These are phyloP conservation scores for Cornus controversa DNA, from an alignment of 148 eudicot genomes.

Conservation along the genomic window DNA sequence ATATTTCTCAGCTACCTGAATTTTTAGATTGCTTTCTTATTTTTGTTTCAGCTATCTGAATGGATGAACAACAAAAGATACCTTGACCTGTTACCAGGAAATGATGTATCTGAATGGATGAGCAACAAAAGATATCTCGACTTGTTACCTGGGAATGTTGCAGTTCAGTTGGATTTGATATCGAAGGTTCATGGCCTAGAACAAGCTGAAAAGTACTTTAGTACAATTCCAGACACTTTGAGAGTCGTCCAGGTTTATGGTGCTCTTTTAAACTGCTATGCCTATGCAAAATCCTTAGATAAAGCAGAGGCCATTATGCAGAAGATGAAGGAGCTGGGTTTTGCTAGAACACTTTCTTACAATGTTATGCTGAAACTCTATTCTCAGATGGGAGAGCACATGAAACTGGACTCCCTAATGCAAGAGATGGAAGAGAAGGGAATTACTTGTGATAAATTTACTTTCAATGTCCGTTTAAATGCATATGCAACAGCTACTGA, in stretches of 20 bases:
- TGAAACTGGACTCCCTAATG: conserved; percentile 31
- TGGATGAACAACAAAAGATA: too few relatives aligned
- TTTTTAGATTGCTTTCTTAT: too few relatives aligned
- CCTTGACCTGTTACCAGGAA: too few relatives aligned
- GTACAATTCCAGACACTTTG: too few relatives aligned
- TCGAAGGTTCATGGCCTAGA: too few relatives aligned
- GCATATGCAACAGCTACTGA: conserved; percentile 32
- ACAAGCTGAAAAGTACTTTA: too few relatives aligned
- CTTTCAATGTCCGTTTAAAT: conserved; percentile 26
- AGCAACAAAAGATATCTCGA: too few relatives aligned
- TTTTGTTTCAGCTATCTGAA: too few relatives aligned
- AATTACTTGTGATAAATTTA: conserved; percentile 18
- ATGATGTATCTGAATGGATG: too few relatives aligned
- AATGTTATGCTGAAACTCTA: conserved; percentile 47
- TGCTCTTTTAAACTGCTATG: conserved; percentile 45
- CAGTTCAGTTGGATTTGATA: too few relatives aligned
- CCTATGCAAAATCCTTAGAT: conserved; percentile 24
- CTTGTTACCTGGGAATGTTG: too few relatives aligned
- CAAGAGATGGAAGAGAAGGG: conserved; percentile 42
- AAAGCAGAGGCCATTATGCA: conserved; percentile 47
- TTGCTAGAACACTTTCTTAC: conserved; percentile 9
- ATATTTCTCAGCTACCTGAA: too few relatives aligned
- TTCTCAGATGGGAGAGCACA: conserved; percentile 22
- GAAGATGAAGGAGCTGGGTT: conserved; percentile 29
- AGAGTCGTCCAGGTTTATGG: conserved; percentile 10